Conservation (phyloP, 78 protist genomes). For the Monocercomonoides exilis region DNA sequence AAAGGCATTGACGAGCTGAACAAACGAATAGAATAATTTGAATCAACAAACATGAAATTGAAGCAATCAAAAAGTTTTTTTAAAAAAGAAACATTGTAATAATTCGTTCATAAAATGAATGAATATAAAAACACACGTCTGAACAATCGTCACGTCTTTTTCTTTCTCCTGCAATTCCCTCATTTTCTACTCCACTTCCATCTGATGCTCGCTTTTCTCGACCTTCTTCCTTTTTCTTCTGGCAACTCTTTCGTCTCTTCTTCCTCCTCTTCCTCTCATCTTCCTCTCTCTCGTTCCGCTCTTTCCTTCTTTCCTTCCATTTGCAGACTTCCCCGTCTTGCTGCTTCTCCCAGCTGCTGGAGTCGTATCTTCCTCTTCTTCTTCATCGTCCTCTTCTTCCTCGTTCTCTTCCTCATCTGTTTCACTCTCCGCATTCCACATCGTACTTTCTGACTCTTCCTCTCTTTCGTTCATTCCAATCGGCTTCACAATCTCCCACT, state of each 20-base stretch:
- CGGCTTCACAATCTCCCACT: neutral
- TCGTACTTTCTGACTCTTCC: neutral
- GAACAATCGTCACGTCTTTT: neutral
- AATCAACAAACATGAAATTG: too few species aligned
- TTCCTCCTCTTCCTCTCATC: too few species aligned
- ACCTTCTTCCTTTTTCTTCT: too few species aligned
- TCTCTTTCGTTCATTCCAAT: neutral
- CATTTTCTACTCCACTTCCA: neutral
- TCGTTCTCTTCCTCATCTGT: neutral
- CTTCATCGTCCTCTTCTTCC: neutral
- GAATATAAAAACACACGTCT: neutral
- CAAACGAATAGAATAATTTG: too few species aligned
- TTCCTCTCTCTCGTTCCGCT: too few species aligned
- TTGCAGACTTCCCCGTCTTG: neutral
- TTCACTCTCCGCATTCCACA: neutral
- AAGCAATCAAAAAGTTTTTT: too few species aligned
- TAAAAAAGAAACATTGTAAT: too few species aligned
- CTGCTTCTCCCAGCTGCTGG: neutral
- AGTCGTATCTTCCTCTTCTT: neutral
- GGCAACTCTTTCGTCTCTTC: too few species aligned
- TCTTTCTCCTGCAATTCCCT: neutral
- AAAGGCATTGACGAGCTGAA: too few species aligned
- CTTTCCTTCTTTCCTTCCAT: neutral
- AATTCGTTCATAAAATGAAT: too few species aligned
- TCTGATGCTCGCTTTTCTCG: too few species aligned